Percentiles rank a stretch among this genome's conserved stretches.
These are phyloP conservation scores for Pseudogymnoascus sp. DNA, from an alignment of 2,329 filamentous ascomycete species.

Conservation along the genomic window DNA sequence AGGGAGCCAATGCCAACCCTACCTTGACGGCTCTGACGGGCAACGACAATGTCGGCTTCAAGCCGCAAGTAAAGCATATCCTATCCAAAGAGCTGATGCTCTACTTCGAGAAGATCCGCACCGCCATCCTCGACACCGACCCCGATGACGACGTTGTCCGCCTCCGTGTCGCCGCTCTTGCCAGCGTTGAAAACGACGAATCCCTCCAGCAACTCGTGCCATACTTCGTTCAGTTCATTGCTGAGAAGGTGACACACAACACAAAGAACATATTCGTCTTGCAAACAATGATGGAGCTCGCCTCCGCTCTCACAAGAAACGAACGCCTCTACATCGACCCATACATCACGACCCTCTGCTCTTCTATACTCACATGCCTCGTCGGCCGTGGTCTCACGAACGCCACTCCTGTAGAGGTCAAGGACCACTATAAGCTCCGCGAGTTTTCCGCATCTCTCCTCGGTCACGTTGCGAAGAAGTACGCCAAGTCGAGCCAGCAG, in stretches of 20 bases:
- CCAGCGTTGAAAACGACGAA: slow-evolving; percentile 79
- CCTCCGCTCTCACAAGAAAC: slow-evolving; percentile 77
- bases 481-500: slow-evolving; percentile 70
- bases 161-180: slow-evolving; percentile 76
- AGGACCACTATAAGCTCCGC: slow-evolving; percentile 70
- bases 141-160: slow-evolving; percentile 67
- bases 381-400: slow-evolving; percentile 64
- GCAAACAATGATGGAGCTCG: slow-evolving; percentile 86
- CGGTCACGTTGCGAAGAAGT: slow-evolving; percentile 71
- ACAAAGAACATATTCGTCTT: slow-evolving; percentile 85
- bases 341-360: slow-evolving; percentile 61
- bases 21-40: slow-evolving; percentile 77
- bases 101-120: slow-evolving; percentile 93
- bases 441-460: slow-evolving; percentile 80
- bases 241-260: slow-evolving; percentile 91
- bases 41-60: slow-evolving; percentile 74
- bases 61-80: slow-evolving; percentile 90
- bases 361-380: slow-evolving; percentile 84
- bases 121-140: slow-evolving; percentile 78
- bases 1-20: slow-evolving; percentile 81
- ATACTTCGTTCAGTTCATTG: slow-evolving; percentile 93
- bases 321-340: slow-evolving; percentile 65
- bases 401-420: slow-evolving; percentile 44
- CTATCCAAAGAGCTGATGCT: slow-evolving; percentile 92
- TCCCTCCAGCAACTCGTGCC: slow-evolving; percentile 92